Evolutionary conservation across 1,284 basidiomycete species (phyloP).

Genomic region (Papiliotrema fonsecae): DNA sequence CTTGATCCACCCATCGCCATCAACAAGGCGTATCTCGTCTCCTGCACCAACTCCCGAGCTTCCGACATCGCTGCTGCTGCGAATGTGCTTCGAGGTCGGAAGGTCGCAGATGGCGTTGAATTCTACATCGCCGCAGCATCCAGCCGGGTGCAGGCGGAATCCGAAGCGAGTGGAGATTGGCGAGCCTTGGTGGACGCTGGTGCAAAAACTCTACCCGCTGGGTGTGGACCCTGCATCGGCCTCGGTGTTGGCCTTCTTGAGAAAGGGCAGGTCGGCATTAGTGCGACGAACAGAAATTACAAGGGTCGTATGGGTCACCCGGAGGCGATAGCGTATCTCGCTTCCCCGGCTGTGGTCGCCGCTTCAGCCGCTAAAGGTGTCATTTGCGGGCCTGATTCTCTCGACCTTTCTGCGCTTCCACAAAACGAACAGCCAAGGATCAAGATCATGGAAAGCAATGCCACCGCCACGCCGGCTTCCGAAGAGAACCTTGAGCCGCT

Average conservation of each 20-base stretch:
- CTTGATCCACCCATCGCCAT: constrained; percentile 72
- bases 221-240: constrained; percentile 97
- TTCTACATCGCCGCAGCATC: constrained; percentile 97
- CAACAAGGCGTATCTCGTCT: constrained; percentile 97
- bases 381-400: constrained; percentile 76
- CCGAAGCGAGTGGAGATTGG: constrained; percentile 85
- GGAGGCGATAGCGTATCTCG: constrained; percentile 90
- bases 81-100: constrained; percentile 75
- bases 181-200: constrained; percentile 77
- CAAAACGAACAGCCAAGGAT: constrained; percentile 49
- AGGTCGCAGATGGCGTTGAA: constrained; percentile 83
- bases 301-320: constrained; percentile 98
- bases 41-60: constrained; percentile 94
- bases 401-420: constrained; percentile 59
- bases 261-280: constrained; percentile 93
- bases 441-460: constrained; percentile 40
- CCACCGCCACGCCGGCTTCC: constrained; percentile 6
- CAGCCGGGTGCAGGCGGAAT: constrained; percentile 83
- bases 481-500: constrained; percentile 56
- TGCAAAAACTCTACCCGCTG: constrained; percentile 87
- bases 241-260: constrained; percentile 87
- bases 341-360: constrained; percentile 93
- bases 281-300: constrained; percentile 97
- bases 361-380: constrained; percentile 89
- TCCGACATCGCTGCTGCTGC: constrained; percentile 93